Percentiles rank a stretch among this genome's conserved stretches.
Evolutionary conservation across 345 rosid genomes (phyloP).

Genomic region (Eucalyptus brandiana): DNA sequence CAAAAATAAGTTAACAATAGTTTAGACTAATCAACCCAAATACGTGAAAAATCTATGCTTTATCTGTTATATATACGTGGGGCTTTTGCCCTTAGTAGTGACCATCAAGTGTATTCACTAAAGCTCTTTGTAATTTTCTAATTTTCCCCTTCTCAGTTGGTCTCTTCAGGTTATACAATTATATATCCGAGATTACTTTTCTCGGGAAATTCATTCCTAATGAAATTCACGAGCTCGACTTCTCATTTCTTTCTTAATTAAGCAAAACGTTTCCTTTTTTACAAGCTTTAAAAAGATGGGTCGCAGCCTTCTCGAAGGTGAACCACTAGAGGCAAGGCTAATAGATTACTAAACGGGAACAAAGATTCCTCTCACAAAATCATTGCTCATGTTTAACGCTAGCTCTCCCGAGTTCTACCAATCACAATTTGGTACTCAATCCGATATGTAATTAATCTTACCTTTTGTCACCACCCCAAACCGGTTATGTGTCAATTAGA

Average conservation of each 20-base stretch:
- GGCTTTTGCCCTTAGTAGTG: not conserved
- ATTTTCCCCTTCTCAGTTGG: not conserved
- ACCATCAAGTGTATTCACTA: not conserved
- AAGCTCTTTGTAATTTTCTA: not conserved
- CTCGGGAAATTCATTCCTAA: not conserved
- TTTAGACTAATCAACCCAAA: not conserved
- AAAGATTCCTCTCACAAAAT: no score
- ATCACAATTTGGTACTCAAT: no score
- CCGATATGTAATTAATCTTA: no score
- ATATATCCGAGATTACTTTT: not conserved
- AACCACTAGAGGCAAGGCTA: no score
- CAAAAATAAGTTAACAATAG: not conserved
- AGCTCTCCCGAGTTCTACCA: no score
- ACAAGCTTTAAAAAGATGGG: not conserved
- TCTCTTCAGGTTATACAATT: not conserved
- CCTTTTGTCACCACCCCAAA: no score
- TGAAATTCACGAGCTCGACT: not conserved
- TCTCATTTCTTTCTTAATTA: not conserved
- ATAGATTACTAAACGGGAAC: no score
- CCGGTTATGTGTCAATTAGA: no score
- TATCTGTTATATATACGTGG: not conserved
- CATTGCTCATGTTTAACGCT: rapidly evolving
- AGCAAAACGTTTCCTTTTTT: not conserved
- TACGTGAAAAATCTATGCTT: not conserved
- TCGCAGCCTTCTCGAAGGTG: rapidly evolving